A percentile compares a stretch with the other conserved stretches of the same genome.
Conservation (phyloP, 2,329 filamentous ascomycete genomes). For the Akanthomyces lecanii region DNA sequence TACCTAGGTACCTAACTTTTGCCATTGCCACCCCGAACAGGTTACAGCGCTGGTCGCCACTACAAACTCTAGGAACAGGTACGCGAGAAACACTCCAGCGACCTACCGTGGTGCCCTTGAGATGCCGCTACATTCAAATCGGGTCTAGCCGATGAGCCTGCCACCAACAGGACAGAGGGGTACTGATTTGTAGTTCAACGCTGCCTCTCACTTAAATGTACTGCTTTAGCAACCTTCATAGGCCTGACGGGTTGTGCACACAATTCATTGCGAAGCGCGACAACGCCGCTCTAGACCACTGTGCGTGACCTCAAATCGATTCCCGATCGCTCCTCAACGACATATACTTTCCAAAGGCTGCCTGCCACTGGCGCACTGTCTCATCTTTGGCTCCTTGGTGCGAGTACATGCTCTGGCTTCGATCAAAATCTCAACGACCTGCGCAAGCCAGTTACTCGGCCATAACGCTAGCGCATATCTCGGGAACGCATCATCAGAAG, state of each 20-base stretch:
- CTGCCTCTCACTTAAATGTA: neutral
- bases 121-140: conserved; percentile 11
- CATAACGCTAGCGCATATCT: neutral
- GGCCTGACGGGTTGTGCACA: neutral
- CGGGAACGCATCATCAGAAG: neutral
- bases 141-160: conserved; percentile 10
- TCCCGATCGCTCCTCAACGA: neutral
- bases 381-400: neutral
- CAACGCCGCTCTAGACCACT: neutral
- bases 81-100: no score
- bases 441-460: neutral
- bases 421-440: neutral
- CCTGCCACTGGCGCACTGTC: neutral
- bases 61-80: neutral
- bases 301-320: neutral
- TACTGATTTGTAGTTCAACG: neutral
- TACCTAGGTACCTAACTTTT: neutral
- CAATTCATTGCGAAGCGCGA: neutral
- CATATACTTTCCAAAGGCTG: neutral
- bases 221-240: neutral
- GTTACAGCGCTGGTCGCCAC: neutral
- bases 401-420: neutral
- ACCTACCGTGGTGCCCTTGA: neutral
- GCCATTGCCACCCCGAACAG: no score
- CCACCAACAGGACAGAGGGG: neutral